Base-by-base conservation (phyloP, 164 flowering plant species). In the Litsea cubeba region DNA sequence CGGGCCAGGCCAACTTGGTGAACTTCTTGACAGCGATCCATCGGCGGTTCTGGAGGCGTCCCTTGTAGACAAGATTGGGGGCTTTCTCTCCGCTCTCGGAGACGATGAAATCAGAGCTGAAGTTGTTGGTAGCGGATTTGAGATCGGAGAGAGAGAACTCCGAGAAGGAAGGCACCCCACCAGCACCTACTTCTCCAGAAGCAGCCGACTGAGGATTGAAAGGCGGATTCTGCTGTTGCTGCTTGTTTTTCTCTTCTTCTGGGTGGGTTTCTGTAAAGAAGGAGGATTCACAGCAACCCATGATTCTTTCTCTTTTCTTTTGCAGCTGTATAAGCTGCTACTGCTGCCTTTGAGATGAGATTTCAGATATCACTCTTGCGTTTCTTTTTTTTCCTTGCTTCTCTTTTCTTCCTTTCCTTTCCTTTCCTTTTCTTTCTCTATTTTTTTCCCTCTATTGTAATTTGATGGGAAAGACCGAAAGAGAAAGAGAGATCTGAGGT, bases 11-110 rank as follows among this genome's bases (percentile, higher is more conserved):
- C 72, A 80, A 71, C 71, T 88, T 90, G 60, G 89, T 74, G 72
- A 93, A 93, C 68, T 87, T 90, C 88, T 93, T 93, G 26, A 93
- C 92, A 50, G 97, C 98, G 79, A 93, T 91, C 93, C 89, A 88
- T 0, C 89, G 77, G 3, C 85, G 83, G 68, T 82, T 85, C 81
- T 87, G 91, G 8, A 93, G 85, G n/a, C 90, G 84, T 18, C 98
- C 98, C 73, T 88, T 90, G 86, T 86, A 93, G 30, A 93, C 97
- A 3, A 88, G 76, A 75, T 93, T 93, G 15, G 96, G 96, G 26
- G 96, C 95, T 69, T 88, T 93, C 60, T 90, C 97, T 7, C 97
- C 98, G 81, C 95, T 82, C 79, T 90, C 97, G 30, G 98, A 93
- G 30, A 93, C 98, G 70, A 93, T 93, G 71, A 58, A 78, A 26